These are phyloP conservation scores for Chimonanthus salicifolius DNA, from an alignment of 164 flowering plant species.

Conservation along the genomic window DNA sequence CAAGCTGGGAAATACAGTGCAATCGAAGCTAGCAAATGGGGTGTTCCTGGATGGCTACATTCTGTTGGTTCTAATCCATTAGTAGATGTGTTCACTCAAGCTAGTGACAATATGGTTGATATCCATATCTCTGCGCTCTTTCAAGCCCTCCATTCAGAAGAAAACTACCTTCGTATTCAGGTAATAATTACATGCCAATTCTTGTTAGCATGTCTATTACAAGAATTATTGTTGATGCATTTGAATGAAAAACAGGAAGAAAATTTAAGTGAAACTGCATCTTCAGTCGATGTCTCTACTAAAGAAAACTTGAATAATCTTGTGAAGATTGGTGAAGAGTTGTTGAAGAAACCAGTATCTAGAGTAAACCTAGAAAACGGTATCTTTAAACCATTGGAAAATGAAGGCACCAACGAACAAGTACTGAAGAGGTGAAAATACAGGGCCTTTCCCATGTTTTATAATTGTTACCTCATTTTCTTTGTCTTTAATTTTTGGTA, in stretches of 20 bases:
- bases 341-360: constrained; percentile 16
- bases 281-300: constrained; percentile 14
- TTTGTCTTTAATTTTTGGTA: background rate
- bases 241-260: constrained; percentile 12
- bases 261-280: constrained; percentile 2
- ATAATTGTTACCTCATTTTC: background rate
- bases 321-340: constrained; percentile 16
- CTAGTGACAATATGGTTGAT: constrained; percentile 31
- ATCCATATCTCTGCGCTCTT: constrained; percentile 21
- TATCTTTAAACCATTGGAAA: constrained; percentile 7
- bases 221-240: background rate
- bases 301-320: constrained; percentile 16
- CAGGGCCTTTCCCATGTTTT: background rate
- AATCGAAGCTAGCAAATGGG: constrained; percentile 29
- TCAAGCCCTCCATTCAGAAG: constrained; percentile 22
- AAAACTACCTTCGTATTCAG: constrained; percentile 30
- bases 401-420: constrained; percentile 20
- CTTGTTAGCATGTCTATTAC: background rate
- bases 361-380: constrained; percentile 22
- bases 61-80: constrained; percentile 21
- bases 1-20: constrained; percentile 17
- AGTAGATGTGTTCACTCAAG: constrained; percentile 24
- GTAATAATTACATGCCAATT: constrained; percentile 4
- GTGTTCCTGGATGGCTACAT: constrained; percentile 25
- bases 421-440: constrained; percentile 17